A percentile compares a stretch with the other conserved stretches of the same genome.
These are phyloP conservation scores for Uronychia setigera DNA, from an alignment of 73 alveolate species.

Conservation along the genomic window DNA sequence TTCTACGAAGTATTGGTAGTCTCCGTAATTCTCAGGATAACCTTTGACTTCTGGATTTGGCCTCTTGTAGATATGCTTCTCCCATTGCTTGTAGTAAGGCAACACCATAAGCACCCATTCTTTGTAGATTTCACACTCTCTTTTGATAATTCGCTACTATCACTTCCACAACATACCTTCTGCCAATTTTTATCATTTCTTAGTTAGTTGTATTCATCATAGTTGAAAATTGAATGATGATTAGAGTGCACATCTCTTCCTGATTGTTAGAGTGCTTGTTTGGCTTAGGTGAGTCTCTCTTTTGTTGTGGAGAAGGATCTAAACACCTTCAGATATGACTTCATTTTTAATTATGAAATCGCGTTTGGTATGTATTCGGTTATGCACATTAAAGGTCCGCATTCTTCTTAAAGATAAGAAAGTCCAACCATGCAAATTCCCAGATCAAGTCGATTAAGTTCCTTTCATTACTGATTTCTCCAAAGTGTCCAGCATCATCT, in stretches of 20 bases:
- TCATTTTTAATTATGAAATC: too few relatives aligned
- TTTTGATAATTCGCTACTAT: conserved; percentile 18
- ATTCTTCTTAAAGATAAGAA: conserved; percentile 51
- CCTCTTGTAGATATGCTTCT: conserved; percentile 42
- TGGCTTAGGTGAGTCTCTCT: too few relatives aligned
- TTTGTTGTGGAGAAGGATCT: too few relatives aligned
- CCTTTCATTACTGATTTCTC: conserved; percentile 33
- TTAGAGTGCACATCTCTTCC: too few relatives aligned
- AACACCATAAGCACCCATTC: conserved; percentile 28
- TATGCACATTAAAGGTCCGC: too few relatives aligned
- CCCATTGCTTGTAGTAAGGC: conserved; percentile 37
- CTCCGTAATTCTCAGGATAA: conserved; percentile 55
- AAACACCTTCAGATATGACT: too few relatives aligned
- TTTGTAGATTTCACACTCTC: conserved; percentile 40
- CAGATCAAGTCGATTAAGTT: conserved; percentile 33
- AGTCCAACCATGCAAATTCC: conserved; percentile 67
- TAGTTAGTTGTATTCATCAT: too few relatives aligned
- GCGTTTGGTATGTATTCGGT: too few relatives aligned
- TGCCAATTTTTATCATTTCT: conserved; percentile 50
- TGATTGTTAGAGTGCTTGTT: too few relatives aligned
- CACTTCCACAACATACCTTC: too few relatives aligned
- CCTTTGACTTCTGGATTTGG: conserved; percentile 28
- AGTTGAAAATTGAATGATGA: too few relatives aligned
- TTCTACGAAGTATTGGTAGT: conserved; percentile 30
- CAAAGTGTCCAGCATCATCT: conserved; percentile 66